Conservation (phyloP, 805 yeast genomes). For the Candida stauntonica region DNA sequence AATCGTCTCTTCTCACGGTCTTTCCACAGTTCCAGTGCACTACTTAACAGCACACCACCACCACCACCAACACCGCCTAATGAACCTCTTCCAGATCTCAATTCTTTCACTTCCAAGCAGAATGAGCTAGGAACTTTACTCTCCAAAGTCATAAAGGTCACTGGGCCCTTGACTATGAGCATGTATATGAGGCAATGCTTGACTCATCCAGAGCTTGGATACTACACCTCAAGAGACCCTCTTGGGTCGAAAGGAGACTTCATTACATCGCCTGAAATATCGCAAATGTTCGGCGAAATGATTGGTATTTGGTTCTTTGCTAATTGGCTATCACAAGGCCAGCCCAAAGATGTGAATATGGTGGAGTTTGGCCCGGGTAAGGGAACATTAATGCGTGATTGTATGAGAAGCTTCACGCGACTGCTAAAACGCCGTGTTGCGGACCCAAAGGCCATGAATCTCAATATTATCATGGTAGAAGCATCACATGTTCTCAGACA, state of each 20-base stretch:
- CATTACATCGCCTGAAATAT: constrained; percentile 81
- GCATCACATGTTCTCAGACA: constrained; percentile 61
- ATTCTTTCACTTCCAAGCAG: not conserved
- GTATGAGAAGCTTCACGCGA: constrained; percentile 43
- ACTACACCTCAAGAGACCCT: constrained; percentile 75
- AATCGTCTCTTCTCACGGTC: no score
- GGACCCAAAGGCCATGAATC: constrained; percentile 18
- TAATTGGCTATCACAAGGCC: constrained; percentile 54
- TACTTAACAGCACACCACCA: no score
- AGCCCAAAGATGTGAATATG: constrained; percentile 46
- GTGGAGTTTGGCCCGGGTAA: constrained; percentile 84
- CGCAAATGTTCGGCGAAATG: constrained; percentile 83
- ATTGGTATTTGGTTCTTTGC: constrained; percentile 69
- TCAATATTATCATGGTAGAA: constrained; percentile 55
- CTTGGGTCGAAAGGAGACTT: constrained; percentile 69
- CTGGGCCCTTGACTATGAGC: constrained; percentile 74
- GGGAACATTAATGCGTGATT: constrained; percentile 74
- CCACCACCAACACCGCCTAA: not conserved
- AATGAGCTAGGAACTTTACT: constrained; percentile 20
- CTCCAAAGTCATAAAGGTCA: constrained; percentile 36
- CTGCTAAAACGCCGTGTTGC: constrained; percentile 34
- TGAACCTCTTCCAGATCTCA: not conserved
- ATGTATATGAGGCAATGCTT: constrained; percentile 79
- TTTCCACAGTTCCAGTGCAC: no score
- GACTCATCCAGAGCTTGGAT: constrained; percentile 72